Base-by-base conservation (phyloP, 495 filamentous ascomycete species). In the Penicillium antarcticum region DNA sequence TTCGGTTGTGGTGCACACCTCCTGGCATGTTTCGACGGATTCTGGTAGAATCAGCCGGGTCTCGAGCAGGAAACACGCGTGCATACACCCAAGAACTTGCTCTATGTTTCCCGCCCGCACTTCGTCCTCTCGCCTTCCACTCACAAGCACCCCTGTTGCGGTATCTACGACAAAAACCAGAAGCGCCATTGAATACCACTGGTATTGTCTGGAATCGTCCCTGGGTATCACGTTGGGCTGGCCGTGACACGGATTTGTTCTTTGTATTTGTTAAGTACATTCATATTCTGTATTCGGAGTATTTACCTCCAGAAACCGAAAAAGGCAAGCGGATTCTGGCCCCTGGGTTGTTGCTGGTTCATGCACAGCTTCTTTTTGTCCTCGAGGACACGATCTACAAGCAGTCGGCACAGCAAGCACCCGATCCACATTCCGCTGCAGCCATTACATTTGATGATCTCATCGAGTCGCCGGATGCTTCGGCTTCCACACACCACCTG, bases 191-290 rank as follows among this genome's bases (percentile, higher is more conserved):
- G 21, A 82, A 82, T 31, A 84, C 84, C 6, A 73, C 81, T 33
- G 83, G 87, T 60, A 87, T 96, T 23, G 72, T 82, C 23, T 98
- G 92, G 92, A 77, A 87, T 58, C 89, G 92, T 4, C 84, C 85
- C 1, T 98, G 94, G 94, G 72, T 86, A 5, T 79, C 82, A 24
- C 82, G 91, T 42, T 98, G 94, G 94, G 84, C 80, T 55, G 94
- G 94, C 8, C 82, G 85, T 14, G 94, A 98, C 55, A 95, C 87
- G 11, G 94, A 97, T 69, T 72, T 98, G 39, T 89, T 97, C 60
- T 97, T 88, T 71, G 85, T 96, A 13, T 98, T 98, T 67, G 83
- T 86, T 67, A 97, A 96, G 71, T 85, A 94, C 63, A 94, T 88
- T 55, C 87, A 95, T 63, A 83, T 92, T 39, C 71, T 98, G 6